A percentile compares a stretch with the other conserved stretches of the same genome.
Conservation (phyloP, 1,139 yeast genomes). For the Yamadazyma trypodendri region DNA sequence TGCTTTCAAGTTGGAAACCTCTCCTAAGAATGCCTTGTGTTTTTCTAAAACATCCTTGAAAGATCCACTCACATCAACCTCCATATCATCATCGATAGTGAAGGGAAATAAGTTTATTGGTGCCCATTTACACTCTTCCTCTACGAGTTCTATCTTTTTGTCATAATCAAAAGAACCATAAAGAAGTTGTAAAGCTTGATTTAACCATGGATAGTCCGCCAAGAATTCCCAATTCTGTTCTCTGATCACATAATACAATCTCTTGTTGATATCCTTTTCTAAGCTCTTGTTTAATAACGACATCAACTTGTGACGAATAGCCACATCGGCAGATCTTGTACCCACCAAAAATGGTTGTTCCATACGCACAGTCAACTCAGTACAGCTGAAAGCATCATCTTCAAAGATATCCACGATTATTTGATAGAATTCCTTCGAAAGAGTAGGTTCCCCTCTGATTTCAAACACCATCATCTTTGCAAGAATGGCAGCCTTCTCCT, state of each 20-base stretch:
- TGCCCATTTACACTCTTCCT: conserved; percentile 55
- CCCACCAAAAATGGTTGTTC: conserved; percentile 97
- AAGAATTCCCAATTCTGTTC: conserved; percentile 97
- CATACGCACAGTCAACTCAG: conserved; percentile 92
- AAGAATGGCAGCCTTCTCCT: conserved; percentile 93
- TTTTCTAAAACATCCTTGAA: conserved; percentile 40
- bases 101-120: conserved; percentile 49
- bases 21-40: conserved; percentile 52
- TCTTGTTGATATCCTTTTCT: conserved; percentile 74
- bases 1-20: conserved; percentile 49
- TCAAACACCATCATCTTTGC: conserved; percentile 95
- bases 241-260: conserved; percentile 79
- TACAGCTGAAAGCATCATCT: conserved; percentile 72
- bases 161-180: conserved; percentile 72
- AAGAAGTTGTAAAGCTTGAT: conserved; percentile 85
- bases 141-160: conserved; percentile 42
- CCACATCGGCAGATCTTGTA: conserved; percentile 76
- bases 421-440: conserved; percentile 79
- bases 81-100: conserved; percentile 25
- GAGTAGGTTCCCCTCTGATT: conserved; percentile 75
- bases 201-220: conserved; percentile 92
- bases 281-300: conserved; percentile 74
- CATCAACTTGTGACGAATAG: conserved; percentile 78
- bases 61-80: conserved; percentile 23
- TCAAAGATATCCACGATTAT: conserved; percentile 88